Conservation (phyloP, 495 filamentous ascomycete species). For the Xylaria castorea region DNA sequence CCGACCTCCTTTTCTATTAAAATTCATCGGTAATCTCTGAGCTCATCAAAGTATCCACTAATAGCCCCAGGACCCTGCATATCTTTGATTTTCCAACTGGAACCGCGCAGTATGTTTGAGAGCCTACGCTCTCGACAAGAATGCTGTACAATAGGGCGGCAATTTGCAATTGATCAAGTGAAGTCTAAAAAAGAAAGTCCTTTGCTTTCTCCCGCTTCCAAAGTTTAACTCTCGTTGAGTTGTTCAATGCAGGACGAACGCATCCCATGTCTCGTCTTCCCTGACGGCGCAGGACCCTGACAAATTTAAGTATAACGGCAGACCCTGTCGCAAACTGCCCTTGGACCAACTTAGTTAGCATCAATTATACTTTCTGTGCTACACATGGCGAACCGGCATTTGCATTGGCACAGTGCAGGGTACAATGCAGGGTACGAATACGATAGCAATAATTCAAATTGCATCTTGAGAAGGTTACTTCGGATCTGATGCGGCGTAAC, state of each 20-base stretch:
- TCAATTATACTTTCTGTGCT: not conserved
- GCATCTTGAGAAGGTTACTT: not conserved
- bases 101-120: not conserved
- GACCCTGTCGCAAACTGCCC: not conserved
- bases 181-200: not conserved
- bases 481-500: not conserved
- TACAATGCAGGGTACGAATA: not conserved
- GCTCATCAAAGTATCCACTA: not conserved
- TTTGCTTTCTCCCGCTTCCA: not conserved
- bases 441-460: conserved; percentile 10
- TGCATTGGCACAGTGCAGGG: too few species aligned
- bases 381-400: not conserved
- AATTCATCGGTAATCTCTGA: not conserved
- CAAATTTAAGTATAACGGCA: not conserved
- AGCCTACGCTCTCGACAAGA: not conserved
- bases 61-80: not conserved
- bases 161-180: not conserved
- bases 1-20: not conserved
- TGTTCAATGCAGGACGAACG: not conserved
- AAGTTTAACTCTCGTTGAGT: not conserved
- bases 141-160: not conserved
- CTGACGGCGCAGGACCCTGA: conserved; percentile 5
- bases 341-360: conserved; percentile 22
- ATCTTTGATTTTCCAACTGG: not conserved
- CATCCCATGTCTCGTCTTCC: not conserved